These are phyloP conservation scores for Beauveria sp. DNA, from an alignment of 2,329 filamentous ascomycete genomes.

Conservation along the genomic window DNA sequence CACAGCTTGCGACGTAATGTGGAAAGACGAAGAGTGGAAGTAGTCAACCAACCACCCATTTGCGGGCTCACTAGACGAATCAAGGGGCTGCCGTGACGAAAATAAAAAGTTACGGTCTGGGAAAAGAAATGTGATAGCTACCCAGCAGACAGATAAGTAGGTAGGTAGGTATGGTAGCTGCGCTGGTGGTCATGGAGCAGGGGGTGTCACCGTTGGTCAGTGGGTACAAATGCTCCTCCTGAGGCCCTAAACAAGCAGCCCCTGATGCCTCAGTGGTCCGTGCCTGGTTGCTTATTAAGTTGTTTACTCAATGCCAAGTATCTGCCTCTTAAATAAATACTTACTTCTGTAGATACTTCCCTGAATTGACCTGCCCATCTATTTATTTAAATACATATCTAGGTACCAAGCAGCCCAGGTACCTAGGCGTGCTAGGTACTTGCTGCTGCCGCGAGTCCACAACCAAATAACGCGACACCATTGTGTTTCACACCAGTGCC, in stretches of 20 bases:
- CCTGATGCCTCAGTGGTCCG: slow-evolving; percentile 11
- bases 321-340: background rate
- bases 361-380: too few species aligned
- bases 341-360: background rate
- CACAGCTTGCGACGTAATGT: background rate
- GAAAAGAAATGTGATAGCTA: background rate
- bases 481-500: background rate
- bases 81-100: slow-evolving; percentile 2
- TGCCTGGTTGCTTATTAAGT: slow-evolving; percentile 5
- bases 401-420: background rate
- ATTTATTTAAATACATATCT: too few species aligned
- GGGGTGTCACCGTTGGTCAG: slow-evolving; percentile 11
- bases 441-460: too few species aligned
- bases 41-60: background rate
- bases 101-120: slow-evolving; percentile 2
- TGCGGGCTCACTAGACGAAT: background rate
- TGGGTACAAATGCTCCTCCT: slow-evolving; percentile 5
- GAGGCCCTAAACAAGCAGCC: slow-evolving; percentile 8
- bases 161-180: background rate
- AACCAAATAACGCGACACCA: background rate
- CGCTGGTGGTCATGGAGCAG: background rate
- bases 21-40: background rate
- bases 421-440: too few species aligned
- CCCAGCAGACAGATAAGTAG: background rate
- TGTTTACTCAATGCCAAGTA: background rate